Evolutionary conservation across 2,329 filamentous ascomycete genomes (phyloP).

Genomic region (Cladorrhinum sp.): DNA sequence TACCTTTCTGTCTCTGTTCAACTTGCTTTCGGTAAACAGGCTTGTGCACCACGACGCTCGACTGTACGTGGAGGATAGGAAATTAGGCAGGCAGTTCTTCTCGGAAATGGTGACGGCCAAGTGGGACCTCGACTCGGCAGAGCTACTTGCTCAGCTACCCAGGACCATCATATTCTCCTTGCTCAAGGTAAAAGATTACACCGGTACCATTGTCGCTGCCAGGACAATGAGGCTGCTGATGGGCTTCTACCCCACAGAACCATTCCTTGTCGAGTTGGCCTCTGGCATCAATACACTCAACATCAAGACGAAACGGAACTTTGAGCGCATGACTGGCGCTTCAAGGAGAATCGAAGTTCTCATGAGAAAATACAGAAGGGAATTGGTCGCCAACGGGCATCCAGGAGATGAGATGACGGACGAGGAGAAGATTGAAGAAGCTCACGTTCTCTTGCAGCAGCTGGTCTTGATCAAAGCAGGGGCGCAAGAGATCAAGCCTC

Average conservation of each 20-base stretch:
- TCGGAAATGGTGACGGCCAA: constrained; percentile 31
- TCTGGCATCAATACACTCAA: constrained; percentile 28
- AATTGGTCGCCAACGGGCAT: constrained; percentile 15
- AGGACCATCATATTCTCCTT: constrained; percentile 38
- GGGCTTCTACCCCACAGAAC: constrained; percentile 30
- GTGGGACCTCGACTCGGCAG: constrained; percentile 30
- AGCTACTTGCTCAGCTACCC: constrained; percentile 30
- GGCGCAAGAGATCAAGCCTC: constrained; percentile 11
- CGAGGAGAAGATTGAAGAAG: constrained; percentile 28
- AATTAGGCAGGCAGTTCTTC: constrained; percentile 28
- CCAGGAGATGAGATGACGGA: constrained; percentile 21
- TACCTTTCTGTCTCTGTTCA: constrained; percentile 68
- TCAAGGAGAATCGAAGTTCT: constrained; percentile 28
- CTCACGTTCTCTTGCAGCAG: constrained; percentile 28
- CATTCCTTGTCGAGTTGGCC: constrained; percentile 35
- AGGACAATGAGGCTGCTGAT: constrained; percentile 31
- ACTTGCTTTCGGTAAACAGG: constrained; percentile 52
- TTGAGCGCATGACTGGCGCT: constrained; percentile 29
- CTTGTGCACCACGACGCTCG: constrained; percentile 25
- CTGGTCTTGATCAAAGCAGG: constrained; percentile 26
- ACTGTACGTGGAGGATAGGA: constrained; percentile 20
- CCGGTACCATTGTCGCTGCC: constrained; percentile 46
- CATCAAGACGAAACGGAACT: constrained; percentile 26
- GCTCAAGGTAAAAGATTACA: constrained; percentile 44
- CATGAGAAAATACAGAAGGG: constrained; percentile 21